Conservation (phyloP, 2,329 filamentous ascomycete genomes). For the Cryphonectria carpinicola region DNA sequence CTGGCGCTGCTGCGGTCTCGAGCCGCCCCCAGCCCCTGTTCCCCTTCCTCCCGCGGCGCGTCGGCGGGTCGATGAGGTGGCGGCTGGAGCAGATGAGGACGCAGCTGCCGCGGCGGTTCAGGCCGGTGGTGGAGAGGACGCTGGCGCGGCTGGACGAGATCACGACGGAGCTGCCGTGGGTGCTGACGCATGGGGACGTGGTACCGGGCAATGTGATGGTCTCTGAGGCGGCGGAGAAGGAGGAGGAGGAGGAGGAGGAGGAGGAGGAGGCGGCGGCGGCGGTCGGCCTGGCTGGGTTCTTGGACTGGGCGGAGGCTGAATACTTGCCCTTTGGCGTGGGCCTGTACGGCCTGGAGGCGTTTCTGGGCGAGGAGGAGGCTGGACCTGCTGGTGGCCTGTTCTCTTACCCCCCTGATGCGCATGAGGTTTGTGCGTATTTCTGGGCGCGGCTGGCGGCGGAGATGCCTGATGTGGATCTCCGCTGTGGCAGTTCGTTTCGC, state of each 20-base stretch:
- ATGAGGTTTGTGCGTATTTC: slow-evolving; percentile 50
- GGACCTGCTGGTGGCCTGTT: slow-evolving; percentile 39
- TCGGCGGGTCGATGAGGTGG: slow-evolving; percentile 47
- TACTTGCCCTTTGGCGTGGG: slow-evolving; percentile 62
- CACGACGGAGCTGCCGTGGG: slow-evolving; percentile 51
- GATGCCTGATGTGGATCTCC: slow-evolving; percentile 39
- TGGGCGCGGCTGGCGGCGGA: slow-evolving; percentile 48
- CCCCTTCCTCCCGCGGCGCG: slow-evolving; percentile 34
- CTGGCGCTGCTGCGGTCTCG: slow-evolving; percentile 10
- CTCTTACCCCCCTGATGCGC: slow-evolving; percentile 50
- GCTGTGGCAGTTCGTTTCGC: slow-evolving; percentile 22
- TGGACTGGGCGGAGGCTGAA: slow-evolving; percentile 70
- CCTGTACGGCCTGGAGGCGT: slow-evolving; percentile 63
- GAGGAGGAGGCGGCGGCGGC: not conserved
- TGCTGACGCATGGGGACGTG: slow-evolving; percentile 65
- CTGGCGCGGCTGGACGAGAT: slow-evolving; percentile 40
- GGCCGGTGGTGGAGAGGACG: slow-evolving; percentile 33
- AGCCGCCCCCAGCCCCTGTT: not conserved
- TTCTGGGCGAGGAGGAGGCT: slow-evolving; percentile 58
- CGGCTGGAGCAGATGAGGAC: slow-evolving; percentile 44
- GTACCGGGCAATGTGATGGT: slow-evolving; percentile 62
- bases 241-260: not conserved
- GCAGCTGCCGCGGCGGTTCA: slow-evolving; percentile 43
- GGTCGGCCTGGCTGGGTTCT: slow-evolving; percentile 50
- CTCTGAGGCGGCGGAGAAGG: slow-evolving; percentile 29